phyloP scores from a whole-genome alignment of 805 yeast genomes.

The Metschnikowia matae region DNA sequence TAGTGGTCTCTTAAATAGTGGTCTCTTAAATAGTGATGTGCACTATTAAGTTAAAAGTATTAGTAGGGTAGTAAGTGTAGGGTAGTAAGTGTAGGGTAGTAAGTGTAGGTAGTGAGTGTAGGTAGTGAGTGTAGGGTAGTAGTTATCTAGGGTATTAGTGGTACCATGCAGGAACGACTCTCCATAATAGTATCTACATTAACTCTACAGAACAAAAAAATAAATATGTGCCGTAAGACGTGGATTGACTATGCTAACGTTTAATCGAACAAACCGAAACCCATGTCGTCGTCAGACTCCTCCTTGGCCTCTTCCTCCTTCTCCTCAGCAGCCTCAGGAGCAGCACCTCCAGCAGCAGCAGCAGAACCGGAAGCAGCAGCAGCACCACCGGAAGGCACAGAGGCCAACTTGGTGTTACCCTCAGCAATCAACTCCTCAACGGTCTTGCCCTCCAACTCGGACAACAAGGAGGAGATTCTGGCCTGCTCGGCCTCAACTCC shows the following conservation, averaged over 20 bases:
- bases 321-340: slow-evolving; percentile 66
- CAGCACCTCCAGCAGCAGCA: slow-evolving; percentile 68
- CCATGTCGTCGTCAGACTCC: slow-evolving; percentile 73
- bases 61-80: too few species aligned
- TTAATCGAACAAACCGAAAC: slow-evolving; percentile 98
- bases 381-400: slow-evolving; percentile 98
- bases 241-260: slow-evolving; percentile 7
- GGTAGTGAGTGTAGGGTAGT: too few species aligned
- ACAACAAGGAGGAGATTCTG: slow-evolving; percentile 73
- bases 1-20: too few species aligned
- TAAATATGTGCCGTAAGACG: too few species aligned
- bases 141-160: too few species aligned
- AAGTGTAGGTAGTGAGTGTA: too few species aligned
- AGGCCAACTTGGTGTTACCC: slow-evolving; percentile 94
- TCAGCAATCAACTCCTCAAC: slow-evolving; percentile 85
- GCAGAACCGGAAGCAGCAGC: slow-evolving; percentile 74
- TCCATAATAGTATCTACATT: too few species aligned
- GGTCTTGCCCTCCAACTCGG: slow-evolving; percentile 91
- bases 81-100: too few species aligned
- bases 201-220: too few species aligned
- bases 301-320: slow-evolving; percentile 64
- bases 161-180: too few species aligned
- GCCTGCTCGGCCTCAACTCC: slow-evolving; percentile 94
- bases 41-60: too few species aligned
- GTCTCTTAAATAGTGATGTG: too few species aligned